Percentiles rank a stretch among this genome's conserved stretches.
Conservation (phyloP, 148 eudicot genomes). For the Spergularia bocconei region DNA sequence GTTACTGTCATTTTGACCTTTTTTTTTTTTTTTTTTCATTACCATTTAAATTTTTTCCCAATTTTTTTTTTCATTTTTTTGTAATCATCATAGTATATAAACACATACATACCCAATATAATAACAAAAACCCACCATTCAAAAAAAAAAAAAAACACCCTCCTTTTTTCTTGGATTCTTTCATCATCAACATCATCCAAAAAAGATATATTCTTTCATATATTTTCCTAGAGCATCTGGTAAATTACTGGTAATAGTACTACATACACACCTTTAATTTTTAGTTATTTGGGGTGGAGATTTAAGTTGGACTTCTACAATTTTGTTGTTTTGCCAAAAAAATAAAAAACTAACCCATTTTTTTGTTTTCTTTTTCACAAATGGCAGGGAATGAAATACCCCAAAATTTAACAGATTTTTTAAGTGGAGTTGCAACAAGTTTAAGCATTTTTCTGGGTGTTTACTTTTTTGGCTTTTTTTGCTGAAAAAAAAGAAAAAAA, state of each 20-base stretch:
- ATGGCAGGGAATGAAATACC: constrained; percentile 20
- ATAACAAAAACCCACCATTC: constrained; percentile 22
- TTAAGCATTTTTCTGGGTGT: constrained; percentile 22
- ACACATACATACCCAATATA: constrained; percentile 23
- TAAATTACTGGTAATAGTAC: constrained; percentile 22
- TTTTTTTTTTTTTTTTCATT: not conserved
- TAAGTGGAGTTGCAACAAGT: constrained; percentile 19
- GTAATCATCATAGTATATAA: too few relatives aligned
- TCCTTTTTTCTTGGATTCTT: constrained; percentile 34
- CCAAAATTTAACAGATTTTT: constrained; percentile 16
- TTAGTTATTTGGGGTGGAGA: constrained; percentile 16
- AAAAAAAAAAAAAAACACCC: constrained; percentile 19
- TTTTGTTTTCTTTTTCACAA: not conserved
- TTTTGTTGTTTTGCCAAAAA: constrained; percentile 18
- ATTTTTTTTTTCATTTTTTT: too few relatives aligned
- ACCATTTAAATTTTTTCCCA: too few relatives aligned
- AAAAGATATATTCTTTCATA: constrained; percentile 22
- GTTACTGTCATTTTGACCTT: constrained; percentile 32
- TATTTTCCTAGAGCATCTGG: constrained; percentile 16
- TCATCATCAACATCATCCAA: constrained; percentile 18
- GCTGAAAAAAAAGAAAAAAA: constrained; percentile 5
- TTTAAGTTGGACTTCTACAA: constrained; percentile 8
- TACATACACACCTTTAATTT: not conserved
- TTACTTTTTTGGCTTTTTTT: constrained; percentile 2
- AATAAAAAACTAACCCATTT: not conserved